Conservation (phyloP, 495 filamentous ascomycete species). For the Tuber microsphaerosporum region DNA sequence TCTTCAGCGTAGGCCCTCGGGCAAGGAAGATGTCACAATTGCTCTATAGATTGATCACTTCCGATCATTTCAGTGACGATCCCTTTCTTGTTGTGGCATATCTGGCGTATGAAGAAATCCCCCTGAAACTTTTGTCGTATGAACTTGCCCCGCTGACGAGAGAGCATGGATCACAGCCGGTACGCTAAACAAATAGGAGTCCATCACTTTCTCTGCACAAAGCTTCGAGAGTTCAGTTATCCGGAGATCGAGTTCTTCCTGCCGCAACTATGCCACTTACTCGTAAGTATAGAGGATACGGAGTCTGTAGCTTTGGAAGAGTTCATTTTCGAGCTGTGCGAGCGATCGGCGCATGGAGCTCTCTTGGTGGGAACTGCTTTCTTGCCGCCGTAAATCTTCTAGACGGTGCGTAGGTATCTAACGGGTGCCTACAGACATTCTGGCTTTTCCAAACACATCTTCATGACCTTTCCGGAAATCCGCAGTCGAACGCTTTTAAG, state of each 20-base stretch:
- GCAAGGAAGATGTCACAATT: slow-evolving; percentile 47
- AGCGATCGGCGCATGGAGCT: slow-evolving; percentile 70
- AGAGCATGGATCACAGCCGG: slow-evolving; percentile 48
- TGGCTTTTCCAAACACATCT: slow-evolving; percentile 78
- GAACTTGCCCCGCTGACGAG: slow-evolving; percentile 28
- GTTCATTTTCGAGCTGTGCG: slow-evolving; percentile 69
- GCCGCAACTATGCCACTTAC: slow-evolving; percentile 69
- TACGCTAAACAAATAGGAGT: slow-evolving; percentile 77
- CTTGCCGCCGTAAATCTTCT: slow-evolving; percentile 6
- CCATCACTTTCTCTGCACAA: slow-evolving; percentile 70
- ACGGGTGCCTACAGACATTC: slow-evolving; percentile 55
- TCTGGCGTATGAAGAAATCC: slow-evolving; percentile 55
- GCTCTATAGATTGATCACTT: slow-evolving; percentile 70
- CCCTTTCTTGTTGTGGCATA: slow-evolving; percentile 72
- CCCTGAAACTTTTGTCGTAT: slow-evolving; percentile 15
- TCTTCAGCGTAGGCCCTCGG: slow-evolving; percentile 44
- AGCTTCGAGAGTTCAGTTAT: slow-evolving; percentile 71
- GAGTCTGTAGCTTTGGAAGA: slow-evolving; percentile 78
- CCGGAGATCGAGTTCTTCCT: slow-evolving; percentile 81
- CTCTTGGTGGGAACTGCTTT: slow-evolving; percentile 57
- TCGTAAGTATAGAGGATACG: slow-evolving; percentile 66
- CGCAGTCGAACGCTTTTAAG: slow-evolving; percentile 59
- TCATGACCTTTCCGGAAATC: slow-evolving; percentile 62
- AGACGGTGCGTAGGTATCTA: slow-evolving; percentile 25
- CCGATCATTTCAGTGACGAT: slow-evolving; percentile 74